These are phyloP conservation scores for Sarocladiaceae sp. DNA, from an alignment of 2,329 filamentous ascomycete genomes.

Conservation along the genomic window DNA sequence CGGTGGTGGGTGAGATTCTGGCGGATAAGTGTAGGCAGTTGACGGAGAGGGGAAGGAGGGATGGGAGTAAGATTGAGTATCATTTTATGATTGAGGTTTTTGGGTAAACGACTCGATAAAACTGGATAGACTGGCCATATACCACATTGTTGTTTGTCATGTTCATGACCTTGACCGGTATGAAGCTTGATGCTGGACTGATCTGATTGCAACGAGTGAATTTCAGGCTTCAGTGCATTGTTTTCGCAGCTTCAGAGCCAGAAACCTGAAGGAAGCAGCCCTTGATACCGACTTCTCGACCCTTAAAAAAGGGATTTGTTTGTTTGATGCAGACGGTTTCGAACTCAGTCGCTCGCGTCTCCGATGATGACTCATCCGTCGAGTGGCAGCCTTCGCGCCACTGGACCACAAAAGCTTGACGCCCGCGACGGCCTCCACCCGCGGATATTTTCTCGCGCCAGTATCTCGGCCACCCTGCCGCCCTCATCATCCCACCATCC, in stretches of 20 bases:
- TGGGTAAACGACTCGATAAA: conserved; percentile 24
- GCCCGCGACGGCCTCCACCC: conserved; percentile 8
- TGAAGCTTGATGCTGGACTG: too few species aligned
- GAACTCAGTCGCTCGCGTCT: conserved; percentile 1
- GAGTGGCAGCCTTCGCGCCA: not conserved
- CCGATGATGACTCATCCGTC: conserved; percentile 5
- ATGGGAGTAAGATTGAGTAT: conserved; percentile 47
- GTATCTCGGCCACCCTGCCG: conserved; percentile 5
- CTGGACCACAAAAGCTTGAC: conserved; percentile 1
- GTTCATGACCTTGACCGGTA: too few species aligned
- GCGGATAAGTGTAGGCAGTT: conserved; percentile 47
- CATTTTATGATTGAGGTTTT: conserved; percentile 54
- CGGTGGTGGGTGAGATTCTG: conserved; percentile 48
- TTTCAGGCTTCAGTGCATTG: too few species aligned
- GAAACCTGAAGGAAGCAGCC: too few species aligned
- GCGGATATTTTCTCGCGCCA: conserved; percentile 4
- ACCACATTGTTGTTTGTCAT: too few species aligned
- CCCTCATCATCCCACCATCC: too few species aligned
- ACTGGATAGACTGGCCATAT: too few species aligned
- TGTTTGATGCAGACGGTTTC: not conserved
- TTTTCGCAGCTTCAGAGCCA: too few species aligned
- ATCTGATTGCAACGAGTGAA: too few species aligned
- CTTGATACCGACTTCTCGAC: too few species aligned
- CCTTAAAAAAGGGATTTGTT: too few species aligned
- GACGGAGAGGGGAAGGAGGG: conserved; percentile 42